A percentile compares a stretch with the other conserved stretches of the same genome.
Conservation (phyloP, 2,329 filamentous ascomycete species). For the Fusarium denticulatum region DNA sequence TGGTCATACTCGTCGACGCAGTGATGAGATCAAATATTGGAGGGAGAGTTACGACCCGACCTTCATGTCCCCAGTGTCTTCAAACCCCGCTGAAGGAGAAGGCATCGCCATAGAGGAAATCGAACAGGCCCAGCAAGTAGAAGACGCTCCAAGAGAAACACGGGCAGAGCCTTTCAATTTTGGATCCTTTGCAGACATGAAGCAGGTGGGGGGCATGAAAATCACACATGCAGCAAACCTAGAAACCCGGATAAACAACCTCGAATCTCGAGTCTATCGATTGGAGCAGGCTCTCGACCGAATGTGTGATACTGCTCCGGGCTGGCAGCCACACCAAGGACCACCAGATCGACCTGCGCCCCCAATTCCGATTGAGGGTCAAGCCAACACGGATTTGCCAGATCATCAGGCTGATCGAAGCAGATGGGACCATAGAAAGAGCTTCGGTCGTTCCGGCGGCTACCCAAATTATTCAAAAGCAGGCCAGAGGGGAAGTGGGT, state of each 20-base stretch:
- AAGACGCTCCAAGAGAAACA: slow-evolving; percentile 48
- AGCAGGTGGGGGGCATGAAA: slow-evolving; percentile 63
- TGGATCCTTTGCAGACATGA: slow-evolving; percentile 56
- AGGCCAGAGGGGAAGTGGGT: slow-evolving; percentile 56
- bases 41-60: slow-evolving; percentile 67
- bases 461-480: slow-evolving; percentile 44
- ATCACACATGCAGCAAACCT: slow-evolving; percentile 65
- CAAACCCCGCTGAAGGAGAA: slow-evolving; percentile 53
- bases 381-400: background rate
- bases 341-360: slow-evolving; percentile 41
- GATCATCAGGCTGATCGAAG: background rate
- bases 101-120: slow-evolving; percentile 43
- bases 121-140: slow-evolving; percentile 47
- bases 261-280: slow-evolving; percentile 63
- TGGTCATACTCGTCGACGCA: slow-evolving; percentile 59
- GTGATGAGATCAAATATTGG: slow-evolving; percentile 73
- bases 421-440: slow-evolving; percentile 1
- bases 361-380: slow-evolving; percentile 37
- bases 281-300: slow-evolving; percentile 64
- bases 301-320: slow-evolving; percentile 58
- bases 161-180: slow-evolving; percentile 66
- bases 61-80: slow-evolving; percentile 62
- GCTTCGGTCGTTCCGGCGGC: slow-evolving; percentile 41
- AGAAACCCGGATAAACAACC: slow-evolving; percentile 61
- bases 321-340: slow-evolving; percentile 49